Evolutionary conservation across 2,329 filamentous ascomycete species (phyloP), one percentile per base, ranked within the genome.

Genomic region (Lasiodiplodia citricola): DNA sequence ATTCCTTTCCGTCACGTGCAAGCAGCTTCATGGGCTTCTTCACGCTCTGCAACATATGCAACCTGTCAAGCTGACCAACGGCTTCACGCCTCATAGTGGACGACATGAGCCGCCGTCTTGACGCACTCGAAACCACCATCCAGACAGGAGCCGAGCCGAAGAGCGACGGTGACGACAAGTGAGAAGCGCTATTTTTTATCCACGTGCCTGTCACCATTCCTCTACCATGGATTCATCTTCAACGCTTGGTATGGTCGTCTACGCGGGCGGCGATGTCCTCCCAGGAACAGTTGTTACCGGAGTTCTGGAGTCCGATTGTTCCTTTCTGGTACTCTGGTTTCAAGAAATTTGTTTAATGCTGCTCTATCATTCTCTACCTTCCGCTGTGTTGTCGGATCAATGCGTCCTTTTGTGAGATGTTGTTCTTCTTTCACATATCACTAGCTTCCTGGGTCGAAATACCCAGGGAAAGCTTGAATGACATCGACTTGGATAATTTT

Each of bases 21-120:
- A 54, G 41, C 31, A 35, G 31, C 31, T 35, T 35, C 8, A 10
- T 10, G 7, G 28, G 28, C 5, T 28, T 28, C 28, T 28, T 28
- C 28, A 28, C 28, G 28, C 28, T 28, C 28, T 28, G 4, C 28
- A 28, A 23, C 7, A 41, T 52, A 10, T 65, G 16, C 8, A 37
- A 13, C 14, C n/a, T 44, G 14, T 18, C 18, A 37, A 38, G 23
- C 50, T 66, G 51, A 66, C 58, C 25, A 18, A 28, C 25, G 31
- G 28, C 21, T 13, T 14, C n/a, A 25, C 31, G 69, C 63, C 21
- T 13, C 54, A 16, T 31, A 97, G 94, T 97, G 92, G 94, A 97
- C 76, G 94, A 97, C 71, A 97, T 97, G 94, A 92, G 92, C 16
- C 87, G 91, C 70, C 88, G 94, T 31, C 83, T 97, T 25, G 94